A percentile compares a stretch with the other conserved stretches of the same genome.
These are phyloP conservation scores for Botrytis cinerea DNA, from an alignment of 2,329 filamentous ascomycete species.

Conservation along the genomic window DNA sequence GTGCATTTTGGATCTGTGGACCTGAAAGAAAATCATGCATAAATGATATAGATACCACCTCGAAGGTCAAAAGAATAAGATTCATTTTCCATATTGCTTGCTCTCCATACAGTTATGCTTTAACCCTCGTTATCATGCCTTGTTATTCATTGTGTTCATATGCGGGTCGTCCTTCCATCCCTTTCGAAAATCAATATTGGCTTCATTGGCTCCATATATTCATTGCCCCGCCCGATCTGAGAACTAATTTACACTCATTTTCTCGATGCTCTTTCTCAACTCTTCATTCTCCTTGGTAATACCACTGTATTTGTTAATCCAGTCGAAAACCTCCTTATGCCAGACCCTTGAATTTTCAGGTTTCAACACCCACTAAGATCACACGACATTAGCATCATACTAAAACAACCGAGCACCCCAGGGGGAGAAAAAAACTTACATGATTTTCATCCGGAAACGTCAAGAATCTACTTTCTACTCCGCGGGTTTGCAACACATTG, in stretches of 20 bases:
- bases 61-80: constrained; percentile 3
- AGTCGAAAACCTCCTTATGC: constrained; percentile 83
- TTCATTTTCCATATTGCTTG: not conserved
- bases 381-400: constrained; percentile 18
- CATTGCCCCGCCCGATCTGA: not conserved
- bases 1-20: not conserved
- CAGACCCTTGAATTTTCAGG: constrained; percentile 89
- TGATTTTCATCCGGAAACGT: constrained; percentile 73
- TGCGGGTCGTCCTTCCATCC: not conserved
- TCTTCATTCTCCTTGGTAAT: constrained; percentile 42
- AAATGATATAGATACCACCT: constrained; percentile 8
- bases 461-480: constrained; percentile 63
- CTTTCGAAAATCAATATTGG: not conserved
- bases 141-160: not conserved
- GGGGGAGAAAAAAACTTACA: constrained; percentile 34
- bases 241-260: constrained; percentile 23
- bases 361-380: constrained; percentile 75
- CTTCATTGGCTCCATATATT: not conserved
- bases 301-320: constrained; percentile 66
- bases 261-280: constrained; percentile 25
- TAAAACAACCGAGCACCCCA: not conserved
- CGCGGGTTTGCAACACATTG: constrained; percentile 62
- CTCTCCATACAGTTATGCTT: not conserved
- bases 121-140: not conserved
- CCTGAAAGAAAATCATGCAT: not conserved